Evolutionary conservation across 345 rosid species (phyloP).

Genomic region (Pistacia integerrima): DNA sequence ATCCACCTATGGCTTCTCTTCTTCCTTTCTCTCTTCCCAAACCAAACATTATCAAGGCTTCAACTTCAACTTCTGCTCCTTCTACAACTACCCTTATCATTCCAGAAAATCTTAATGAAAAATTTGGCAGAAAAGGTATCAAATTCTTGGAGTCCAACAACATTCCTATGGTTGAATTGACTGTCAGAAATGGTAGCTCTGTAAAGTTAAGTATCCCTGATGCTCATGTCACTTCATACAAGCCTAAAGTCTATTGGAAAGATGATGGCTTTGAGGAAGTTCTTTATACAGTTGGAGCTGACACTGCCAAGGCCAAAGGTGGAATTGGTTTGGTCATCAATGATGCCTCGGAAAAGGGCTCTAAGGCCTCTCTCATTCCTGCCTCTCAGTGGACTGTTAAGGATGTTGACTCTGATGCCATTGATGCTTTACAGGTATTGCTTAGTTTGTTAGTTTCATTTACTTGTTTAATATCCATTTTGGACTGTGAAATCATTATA

Average conservation of each 20-base stretch:
- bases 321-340: slow-evolving; percentile 77
- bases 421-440: slow-evolving; percentile 85
- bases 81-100: slow-evolving; percentile 26
- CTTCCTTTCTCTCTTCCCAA: slow-evolving; percentile 61
- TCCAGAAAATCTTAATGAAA: slow-evolving; percentile 56
- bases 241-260: slow-evolving; percentile 81
- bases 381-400: slow-evolving; percentile 68
- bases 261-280: slow-evolving; percentile 82
- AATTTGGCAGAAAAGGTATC: slow-evolving; percentile 76
- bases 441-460: neutral
- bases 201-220: slow-evolving; percentile 58
- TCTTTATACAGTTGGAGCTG: slow-evolving; percentile 56
- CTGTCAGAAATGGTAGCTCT: slow-evolving; percentile 83
- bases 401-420: slow-evolving; percentile 81
- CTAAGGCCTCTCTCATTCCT: slow-evolving; percentile 51
- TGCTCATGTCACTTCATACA: slow-evolving; percentile 81
- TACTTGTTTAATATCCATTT: too few relatives aligned
- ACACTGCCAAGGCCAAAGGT: slow-evolving; percentile 44
- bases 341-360: slow-evolving; percentile 45
- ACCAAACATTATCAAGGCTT: slow-evolving; percentile 43
- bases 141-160: slow-evolving; percentile 62
- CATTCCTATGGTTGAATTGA: slow-evolving; percentile 61
- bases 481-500: too few relatives aligned
- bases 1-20: slow-evolving; percentile 65
- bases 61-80: slow-evolving; percentile 22